These are phyloP conservation scores for Plasmodium berghei DNA, from an alignment of 169 alveolate species.

Conservation along the genomic window DNA sequence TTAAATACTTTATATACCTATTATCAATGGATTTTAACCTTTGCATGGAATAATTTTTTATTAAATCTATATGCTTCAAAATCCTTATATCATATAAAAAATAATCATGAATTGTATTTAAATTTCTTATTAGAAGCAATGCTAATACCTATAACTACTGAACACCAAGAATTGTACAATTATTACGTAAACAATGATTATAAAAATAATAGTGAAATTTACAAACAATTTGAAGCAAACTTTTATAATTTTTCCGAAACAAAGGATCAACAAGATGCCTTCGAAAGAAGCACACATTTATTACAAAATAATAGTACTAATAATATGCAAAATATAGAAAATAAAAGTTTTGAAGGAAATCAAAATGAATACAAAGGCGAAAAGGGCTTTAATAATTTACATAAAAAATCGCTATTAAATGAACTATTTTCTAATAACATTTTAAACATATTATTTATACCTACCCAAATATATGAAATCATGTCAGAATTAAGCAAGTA, in stretches of 20 bases:
- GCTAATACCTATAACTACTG: constrained; percentile 55
- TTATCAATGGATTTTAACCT: constrained; percentile 59
- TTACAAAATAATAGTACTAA: not conserved
- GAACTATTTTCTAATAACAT: constrained; percentile 73
- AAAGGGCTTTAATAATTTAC: not conserved
- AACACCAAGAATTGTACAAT: constrained; percentile 64
- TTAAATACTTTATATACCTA: constrained; percentile 66
- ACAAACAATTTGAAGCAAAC: constrained; percentile 42
- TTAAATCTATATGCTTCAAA: constrained; percentile 32
- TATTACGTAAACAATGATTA: constrained; percentile 47
- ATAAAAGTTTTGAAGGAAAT: not conserved
- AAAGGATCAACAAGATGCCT: not conserved
- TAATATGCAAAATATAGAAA: not conserved
- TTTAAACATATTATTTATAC: constrained; percentile 61
- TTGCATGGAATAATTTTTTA: constrained; percentile 61
- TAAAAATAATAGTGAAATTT: constrained; percentile 19
- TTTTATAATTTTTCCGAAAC: constrained; percentile 5
- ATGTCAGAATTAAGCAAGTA: constrained; percentile 39
- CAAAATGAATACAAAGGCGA: not conserved
- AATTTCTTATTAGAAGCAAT: constrained; percentile 63
- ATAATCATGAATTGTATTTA: constrained; percentile 52
- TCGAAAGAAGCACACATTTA: not conserved
- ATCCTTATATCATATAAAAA: constrained; percentile 62
- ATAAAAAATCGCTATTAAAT: constrained; percentile 55
- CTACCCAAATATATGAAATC: constrained; percentile 71